phyloP scores from a whole-genome alignment of 2,329 filamentous ascomycete species.

The Fusarium scirpi region DNA sequence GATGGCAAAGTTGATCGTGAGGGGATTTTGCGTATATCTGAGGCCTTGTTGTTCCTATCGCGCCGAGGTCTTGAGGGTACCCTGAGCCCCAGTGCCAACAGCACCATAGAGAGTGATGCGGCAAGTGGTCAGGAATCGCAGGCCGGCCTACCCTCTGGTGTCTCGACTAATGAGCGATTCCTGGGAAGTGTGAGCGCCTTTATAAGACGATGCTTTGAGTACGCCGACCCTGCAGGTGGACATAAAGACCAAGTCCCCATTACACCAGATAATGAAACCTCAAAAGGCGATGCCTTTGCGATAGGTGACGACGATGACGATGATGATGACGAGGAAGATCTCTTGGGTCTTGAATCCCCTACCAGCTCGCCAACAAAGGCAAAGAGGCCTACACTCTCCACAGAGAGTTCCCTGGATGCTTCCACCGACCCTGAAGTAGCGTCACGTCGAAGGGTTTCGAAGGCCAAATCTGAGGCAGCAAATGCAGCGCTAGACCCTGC shows the following conservation, averaged over 20 bases:
- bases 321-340: constrained; percentile 72
- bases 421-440: constrained; percentile 27
- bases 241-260: constrained; percentile 54
- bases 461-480: constrained; percentile 78
- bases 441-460: constrained; percentile 61
- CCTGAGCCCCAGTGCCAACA: constrained; percentile 73
- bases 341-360: constrained; percentile 69
- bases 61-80: constrained; percentile 85
- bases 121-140: constrained; percentile 50
- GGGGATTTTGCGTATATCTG: constrained; percentile 93
- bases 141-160: constrained; percentile 59
- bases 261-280: constrained; percentile 38
- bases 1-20: constrained; percentile 95
- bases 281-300: constrained; percentile 69
- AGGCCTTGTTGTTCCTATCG: constrained; percentile 92
- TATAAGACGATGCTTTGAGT: constrained; percentile 96
- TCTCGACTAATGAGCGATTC: constrained; percentile 85
- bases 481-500: constrained; percentile 93
- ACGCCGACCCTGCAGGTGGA: constrained; percentile 85
- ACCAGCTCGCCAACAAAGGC: constrained; percentile 56
- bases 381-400: constrained; percentile 59
- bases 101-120: constrained; percentile 59
- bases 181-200: constrained; percentile 94
- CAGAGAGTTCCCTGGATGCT: constrained; percentile 47
- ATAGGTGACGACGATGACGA: constrained; percentile 85